phyloP scores from a whole-genome alignment of 169 alveolate genomes.

The Plasmodium blacklocki region DNA sequence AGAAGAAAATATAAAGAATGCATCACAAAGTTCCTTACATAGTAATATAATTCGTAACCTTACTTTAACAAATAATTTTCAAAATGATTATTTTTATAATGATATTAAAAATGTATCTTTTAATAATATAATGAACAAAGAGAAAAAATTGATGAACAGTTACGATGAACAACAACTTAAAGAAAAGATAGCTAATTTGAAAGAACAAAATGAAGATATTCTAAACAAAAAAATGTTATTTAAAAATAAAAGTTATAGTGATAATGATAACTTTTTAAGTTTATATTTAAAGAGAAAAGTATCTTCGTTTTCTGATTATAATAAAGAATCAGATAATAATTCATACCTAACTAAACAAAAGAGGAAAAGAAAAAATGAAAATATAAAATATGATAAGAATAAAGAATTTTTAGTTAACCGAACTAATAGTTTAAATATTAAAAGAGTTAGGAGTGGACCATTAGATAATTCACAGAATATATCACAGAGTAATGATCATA shows the following conservation, averaged over 20 bases:
- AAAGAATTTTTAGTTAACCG: conserved; percentile 44
- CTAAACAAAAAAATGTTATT: neutral
- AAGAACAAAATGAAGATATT: no score
- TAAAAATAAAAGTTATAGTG: conserved; percentile 58
- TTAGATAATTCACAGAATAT: neutral
- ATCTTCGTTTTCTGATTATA: conserved; percentile 37
- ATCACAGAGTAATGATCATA: neutral
- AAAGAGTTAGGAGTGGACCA: conserved; percentile 2
- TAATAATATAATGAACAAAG: neutral
- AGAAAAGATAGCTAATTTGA: neutral
- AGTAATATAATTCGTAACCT: no score
- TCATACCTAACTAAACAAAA: neutral
- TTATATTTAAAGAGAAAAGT: conserved; percentile 22
- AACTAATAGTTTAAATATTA: conserved; percentile 45
- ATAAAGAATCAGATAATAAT: conserved; percentile 2
- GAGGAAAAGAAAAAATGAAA: neutral
- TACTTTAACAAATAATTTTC: neutral
- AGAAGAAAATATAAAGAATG: neutral
- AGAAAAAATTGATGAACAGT: neutral
- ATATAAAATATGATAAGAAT: conserved; percentile 5
- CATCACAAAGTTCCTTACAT: neutral
- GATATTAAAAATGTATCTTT: neutral
- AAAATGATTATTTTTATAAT: neutral
- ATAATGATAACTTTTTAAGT: conserved; percentile 24
- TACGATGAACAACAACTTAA: neutral